Conservation (phyloP, 805 yeast genomes). For the Nakazawaea sp. region DNA sequence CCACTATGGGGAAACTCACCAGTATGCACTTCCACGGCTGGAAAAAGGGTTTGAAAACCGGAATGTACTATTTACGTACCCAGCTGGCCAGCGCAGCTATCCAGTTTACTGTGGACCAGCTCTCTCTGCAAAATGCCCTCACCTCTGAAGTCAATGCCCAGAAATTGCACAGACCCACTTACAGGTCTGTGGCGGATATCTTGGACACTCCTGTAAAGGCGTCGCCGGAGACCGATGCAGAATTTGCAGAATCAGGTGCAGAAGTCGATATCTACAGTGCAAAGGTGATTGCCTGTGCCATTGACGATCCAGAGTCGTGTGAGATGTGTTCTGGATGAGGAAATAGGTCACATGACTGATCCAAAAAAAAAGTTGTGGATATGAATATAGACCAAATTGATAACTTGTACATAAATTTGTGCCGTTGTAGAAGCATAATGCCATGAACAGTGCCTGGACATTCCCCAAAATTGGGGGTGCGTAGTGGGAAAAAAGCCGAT, state of each 20-base stretch:
- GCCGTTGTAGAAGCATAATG: too few relatives aligned
- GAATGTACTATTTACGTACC: constrained; percentile 97
- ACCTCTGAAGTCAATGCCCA: constrained; percentile 20
- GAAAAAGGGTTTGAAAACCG: constrained; percentile 98
- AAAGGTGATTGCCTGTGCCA: constrained; percentile 93
- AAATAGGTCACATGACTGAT: too few relatives aligned
- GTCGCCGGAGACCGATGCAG: background rate
- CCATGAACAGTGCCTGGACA: too few relatives aligned
- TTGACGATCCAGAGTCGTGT: constrained; percentile 94
- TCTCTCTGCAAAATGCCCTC: constrained; percentile 24
- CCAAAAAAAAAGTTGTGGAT: too few relatives aligned
- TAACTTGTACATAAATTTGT: too few relatives aligned
- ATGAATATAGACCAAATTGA: too few relatives aligned
- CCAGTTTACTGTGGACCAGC: constrained; percentile 78
- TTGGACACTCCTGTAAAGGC: background rate
- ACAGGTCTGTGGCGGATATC: background rate
- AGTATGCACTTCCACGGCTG: constrained; percentile 99
- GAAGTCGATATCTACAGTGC: constrained; percentile 63
- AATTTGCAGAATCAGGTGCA: background rate
- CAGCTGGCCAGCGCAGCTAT: constrained; percentile 98
- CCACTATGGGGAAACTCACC: constrained; percentile 96
- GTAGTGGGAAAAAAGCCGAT: too few relatives aligned
- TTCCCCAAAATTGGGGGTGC: too few relatives aligned
- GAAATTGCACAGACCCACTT: constrained; percentile 17
- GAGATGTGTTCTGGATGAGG: constrained; percentile 91